Conservation (phyloP, 1,284 basidiomycete genomes). For the Leccinum pseudoinsigne region DNA sequence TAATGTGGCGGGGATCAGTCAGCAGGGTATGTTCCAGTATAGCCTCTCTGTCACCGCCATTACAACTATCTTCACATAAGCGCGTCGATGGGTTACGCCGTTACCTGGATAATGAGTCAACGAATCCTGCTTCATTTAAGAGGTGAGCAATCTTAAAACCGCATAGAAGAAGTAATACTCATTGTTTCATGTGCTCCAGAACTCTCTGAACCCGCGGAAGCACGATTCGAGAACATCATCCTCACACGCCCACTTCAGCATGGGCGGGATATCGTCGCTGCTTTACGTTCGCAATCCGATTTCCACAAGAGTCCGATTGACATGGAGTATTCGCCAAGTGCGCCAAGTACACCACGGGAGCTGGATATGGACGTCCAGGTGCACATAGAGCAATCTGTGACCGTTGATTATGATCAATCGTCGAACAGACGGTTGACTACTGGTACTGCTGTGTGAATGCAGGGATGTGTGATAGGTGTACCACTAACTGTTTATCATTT, state of each 20-base stretch:
- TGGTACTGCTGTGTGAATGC: slow-evolving; percentile 6
- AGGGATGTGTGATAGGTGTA: slow-evolving; percentile 10
- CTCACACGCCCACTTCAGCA: slow-evolving; percentile 20
- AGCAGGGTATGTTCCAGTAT: slow-evolving; percentile 28
- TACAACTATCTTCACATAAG: slow-evolving; percentile 17
- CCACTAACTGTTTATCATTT: slow-evolving; percentile 1
- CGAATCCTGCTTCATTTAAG: slow-evolving; percentile 37
- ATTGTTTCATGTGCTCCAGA: slow-evolving; percentile 15
- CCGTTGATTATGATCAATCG: slow-evolving; percentile 30
- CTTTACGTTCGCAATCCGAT: slow-evolving; percentile 26
- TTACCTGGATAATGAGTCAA: slow-evolving; percentile 43
- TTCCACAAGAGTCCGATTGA: slow-evolving; percentile 27
- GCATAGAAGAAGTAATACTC: background rate
- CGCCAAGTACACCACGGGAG: slow-evolving; percentile 17
- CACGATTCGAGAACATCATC: slow-evolving; percentile 33
- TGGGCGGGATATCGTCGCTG: slow-evolving; percentile 19
- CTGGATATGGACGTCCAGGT: slow-evolving; percentile 32
- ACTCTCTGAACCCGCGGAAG: slow-evolving; percentile 28
- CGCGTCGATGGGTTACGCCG: slow-evolving; percentile 36
- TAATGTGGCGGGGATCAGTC: slow-evolving; percentile 22
- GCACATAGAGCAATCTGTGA: slow-evolving; percentile 32
- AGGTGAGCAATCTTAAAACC: slow-evolving; percentile 15
- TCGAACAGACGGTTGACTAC: slow-evolving; percentile 20
- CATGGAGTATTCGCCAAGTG: slow-evolving; percentile 18
- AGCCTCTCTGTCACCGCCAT: background rate